Evolutionary conservation across 2,329 filamentous ascomycete genomes (phyloP).

Genomic region (Aspergillus hortae): DNA sequence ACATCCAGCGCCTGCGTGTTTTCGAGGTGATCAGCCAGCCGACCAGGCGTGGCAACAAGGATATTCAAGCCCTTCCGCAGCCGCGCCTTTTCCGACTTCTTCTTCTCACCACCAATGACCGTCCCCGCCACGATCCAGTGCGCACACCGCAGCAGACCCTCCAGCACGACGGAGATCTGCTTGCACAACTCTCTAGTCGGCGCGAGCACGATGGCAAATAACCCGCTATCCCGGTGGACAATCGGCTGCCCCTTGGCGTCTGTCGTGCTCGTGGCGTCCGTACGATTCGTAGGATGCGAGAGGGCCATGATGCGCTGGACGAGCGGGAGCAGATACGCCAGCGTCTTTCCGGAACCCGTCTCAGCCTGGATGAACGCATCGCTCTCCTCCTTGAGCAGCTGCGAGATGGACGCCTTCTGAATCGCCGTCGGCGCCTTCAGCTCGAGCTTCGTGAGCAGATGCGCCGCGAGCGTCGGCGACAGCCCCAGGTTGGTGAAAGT

Average conservation of each 20-base stretch:
- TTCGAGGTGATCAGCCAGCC: slow-evolving; percentile 85
- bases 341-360: slow-evolving; percentile 94
- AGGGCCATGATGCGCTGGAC: slow-evolving; percentile 82
- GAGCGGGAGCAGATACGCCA: slow-evolving; percentile 92
- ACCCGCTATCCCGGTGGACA: slow-evolving; percentile 77
- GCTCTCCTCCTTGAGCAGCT: slow-evolving; percentile 72
- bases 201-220: slow-evolving; percentile 91
- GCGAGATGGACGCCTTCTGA: slow-evolving; percentile 81
- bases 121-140: slow-evolving; percentile 93
- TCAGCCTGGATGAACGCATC: slow-evolving; percentile 97
- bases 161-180: slow-evolving; percentile 84
- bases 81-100: slow-evolving; percentile 85
- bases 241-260: slow-evolving; percentile 43
- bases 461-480: slow-evolving; percentile 73
- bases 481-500: slow-evolving; percentile 85
- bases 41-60: slow-evolving; percentile 87
- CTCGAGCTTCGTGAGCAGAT: slow-evolving; percentile 78
- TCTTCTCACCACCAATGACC: slow-evolving; percentile 69
- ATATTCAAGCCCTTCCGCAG: slow-evolving; percentile 94
- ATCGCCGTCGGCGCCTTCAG: slow-evolving; percentile 92
- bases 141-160: slow-evolving; percentile 79
- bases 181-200: slow-evolving; percentile 92
- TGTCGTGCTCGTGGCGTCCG: slow-evolving; percentile 27
- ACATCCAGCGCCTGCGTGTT: slow-evolving; percentile 88
- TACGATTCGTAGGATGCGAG: slow-evolving; percentile 40